Percentiles rank a stretch among this genome's conserved stretches.
Evolutionary conservation across 2,329 filamentous ascomycete genomes (phyloP).

Genomic region (Ophiosphaerella herpotricha): DNA sequence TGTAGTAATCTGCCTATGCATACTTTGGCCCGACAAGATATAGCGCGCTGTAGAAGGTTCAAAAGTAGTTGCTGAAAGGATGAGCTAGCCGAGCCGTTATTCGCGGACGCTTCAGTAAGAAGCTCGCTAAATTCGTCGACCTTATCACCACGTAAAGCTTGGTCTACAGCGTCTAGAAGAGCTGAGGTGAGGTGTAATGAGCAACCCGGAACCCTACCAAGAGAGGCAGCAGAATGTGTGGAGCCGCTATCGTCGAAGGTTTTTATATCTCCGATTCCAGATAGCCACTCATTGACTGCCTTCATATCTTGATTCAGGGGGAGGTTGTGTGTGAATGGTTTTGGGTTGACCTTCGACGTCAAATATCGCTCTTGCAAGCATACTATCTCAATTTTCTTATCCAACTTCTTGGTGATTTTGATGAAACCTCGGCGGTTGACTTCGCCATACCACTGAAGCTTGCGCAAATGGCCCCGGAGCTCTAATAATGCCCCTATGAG

Average conservation of each 20-base stretch:
- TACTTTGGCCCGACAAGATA: conserved; percentile 68
- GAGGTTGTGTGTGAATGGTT: conserved; percentile 80
- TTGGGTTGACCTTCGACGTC: conserved; percentile 85
- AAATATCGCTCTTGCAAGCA: conserved; percentile 85
- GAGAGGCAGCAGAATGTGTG: conserved; percentile 68
- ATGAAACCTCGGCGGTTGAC: conserved; percentile 94
- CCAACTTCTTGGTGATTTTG: conserved; percentile 98
- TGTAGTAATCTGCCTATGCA: conserved; percentile 74
- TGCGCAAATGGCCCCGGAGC: conserved; percentile 82
- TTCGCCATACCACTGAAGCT: conserved; percentile 96
- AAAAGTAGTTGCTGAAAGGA: conserved; percentile 71
- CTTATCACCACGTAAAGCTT: conserved; percentile 72
- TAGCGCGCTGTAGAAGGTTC: conserved; percentile 77
- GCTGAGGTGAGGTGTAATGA: conserved; percentile 72
- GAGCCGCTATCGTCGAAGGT: conserved; percentile 76
- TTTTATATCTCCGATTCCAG: conserved; percentile 76
- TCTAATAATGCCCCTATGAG: conserved; percentile 88
- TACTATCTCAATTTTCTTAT: conserved; percentile 84
- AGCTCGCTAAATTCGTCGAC: conserved; percentile 59
- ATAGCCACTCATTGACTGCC: conserved; percentile 88
- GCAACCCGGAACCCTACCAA: conserved; percentile 77
- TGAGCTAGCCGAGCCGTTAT: conserved; percentile 52
- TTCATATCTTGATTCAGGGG: conserved; percentile 64
- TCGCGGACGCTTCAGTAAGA: conserved; percentile 62
- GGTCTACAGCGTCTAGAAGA: conserved; percentile 72